Evolutionary conservation across 108 stramenopile genomes (phyloP), one percentile per base, ranked within the genome.

Genomic region (Stephanodiscus triporus): DNA sequence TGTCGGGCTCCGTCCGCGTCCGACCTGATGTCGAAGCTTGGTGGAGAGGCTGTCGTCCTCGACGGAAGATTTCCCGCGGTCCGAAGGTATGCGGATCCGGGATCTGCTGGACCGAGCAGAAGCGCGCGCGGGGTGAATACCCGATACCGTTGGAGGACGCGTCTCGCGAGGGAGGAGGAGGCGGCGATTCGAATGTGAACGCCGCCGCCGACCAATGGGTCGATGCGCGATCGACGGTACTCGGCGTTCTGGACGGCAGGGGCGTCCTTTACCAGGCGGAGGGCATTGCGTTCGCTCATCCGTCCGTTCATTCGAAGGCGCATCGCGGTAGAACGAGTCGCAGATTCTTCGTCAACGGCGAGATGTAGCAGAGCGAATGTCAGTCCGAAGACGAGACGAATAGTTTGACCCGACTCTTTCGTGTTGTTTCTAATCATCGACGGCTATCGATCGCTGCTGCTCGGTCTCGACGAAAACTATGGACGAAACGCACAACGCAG

Each of bases 1-100:
- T 89, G 86, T 66, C 84, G 91, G n/a, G 87, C 95, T 27, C 95
- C 95, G 14, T 92, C 90, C 38, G 91, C 88, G 6, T 72, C 87
- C 26, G 92, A 94, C 53, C 71, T 94, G 72, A 47, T 90, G 3
- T 85, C 87, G 16, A 73, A 67, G 63, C 48, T 94, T 14, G 84
- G 84, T 87, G 29, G 89, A 91, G 60, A 54, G 60, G n/a, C 55
- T 91, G 61, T 58, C 81, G 4, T 57, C 72, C 24, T 77, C 78
- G 10, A 30, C 72, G 9, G 55, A 80, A 29, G 85, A 81, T 37
- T 30, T 38, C 27, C 47, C 27, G 69, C 85, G 50, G 62, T 73
- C 11, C 63, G 72, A 19, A 59, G 89, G 26, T 89, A 88, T 40
- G 59, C 77, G 19, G 89, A 91, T 68, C 47, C 66, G 49, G 49